Evolutionary conservation across 2,329 filamentous ascomycete genomes (phyloP).

Genomic region (Monosporascus cannonballus): DNA sequence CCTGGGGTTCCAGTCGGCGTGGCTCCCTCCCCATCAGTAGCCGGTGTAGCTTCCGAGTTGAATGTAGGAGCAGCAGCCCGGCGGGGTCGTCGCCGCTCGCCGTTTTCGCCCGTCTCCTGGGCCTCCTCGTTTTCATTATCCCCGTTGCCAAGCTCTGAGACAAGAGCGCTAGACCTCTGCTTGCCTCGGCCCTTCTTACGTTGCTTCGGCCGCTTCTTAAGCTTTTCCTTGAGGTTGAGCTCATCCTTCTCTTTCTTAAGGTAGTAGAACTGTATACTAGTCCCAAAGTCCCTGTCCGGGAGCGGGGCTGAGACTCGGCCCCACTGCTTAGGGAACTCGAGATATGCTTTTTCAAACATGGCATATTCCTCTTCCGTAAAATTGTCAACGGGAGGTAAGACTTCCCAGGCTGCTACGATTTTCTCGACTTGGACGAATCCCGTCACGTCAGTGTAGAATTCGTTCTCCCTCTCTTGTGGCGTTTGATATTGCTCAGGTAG

Average conservation of each 20-base stretch:
- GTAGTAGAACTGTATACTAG: conserved; percentile 84
- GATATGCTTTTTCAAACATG: conserved; percentile 67
- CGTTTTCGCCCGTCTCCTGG: conserved; percentile 52
- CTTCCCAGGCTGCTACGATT: conserved; percentile 64
- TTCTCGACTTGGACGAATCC: conserved; percentile 59
- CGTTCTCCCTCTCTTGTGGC: conserved; percentile 50
- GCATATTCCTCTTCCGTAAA: conserved; percentile 66
- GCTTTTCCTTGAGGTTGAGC: conserved; percentile 70
- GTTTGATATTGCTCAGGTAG: conserved; percentile 66
- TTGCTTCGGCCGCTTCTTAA: conserved; percentile 57
- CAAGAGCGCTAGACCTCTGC: conserved; percentile 56
- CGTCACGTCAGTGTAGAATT: conserved; percentile 58
- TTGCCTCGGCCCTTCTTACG: conserved; percentile 53
- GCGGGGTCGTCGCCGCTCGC: conserved; percentile 54
- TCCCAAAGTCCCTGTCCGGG: conserved; percentile 63
- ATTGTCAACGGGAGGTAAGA: conserved; percentile 66
- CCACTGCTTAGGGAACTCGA: conserved; percentile 77
- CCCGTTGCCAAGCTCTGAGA: conserved; percentile 58
- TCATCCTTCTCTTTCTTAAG: conserved; percentile 73
- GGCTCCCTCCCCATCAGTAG: conserved; percentile 53
- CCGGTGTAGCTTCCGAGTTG: conserved; percentile 54
- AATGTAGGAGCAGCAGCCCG: conserved; percentile 67
- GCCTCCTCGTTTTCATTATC: conserved; percentile 52
- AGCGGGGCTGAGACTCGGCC: conserved; percentile 66
- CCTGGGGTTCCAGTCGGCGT: conserved; percentile 53